Conservation (phyloP, 768 basidiomycete species). For the Pulveroboletus sp. region DNA sequence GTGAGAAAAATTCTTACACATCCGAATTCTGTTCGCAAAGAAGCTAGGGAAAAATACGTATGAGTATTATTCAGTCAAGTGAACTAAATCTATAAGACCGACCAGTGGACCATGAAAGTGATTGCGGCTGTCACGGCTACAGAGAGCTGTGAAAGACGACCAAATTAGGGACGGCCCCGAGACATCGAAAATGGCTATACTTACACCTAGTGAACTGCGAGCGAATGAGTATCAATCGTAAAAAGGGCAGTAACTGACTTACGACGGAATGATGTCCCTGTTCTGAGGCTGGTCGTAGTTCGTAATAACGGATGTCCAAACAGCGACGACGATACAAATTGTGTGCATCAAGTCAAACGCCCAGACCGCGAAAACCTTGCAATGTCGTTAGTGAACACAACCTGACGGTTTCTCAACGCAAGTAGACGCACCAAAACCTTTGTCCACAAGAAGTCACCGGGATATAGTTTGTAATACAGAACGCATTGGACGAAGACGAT, state of each 20-base stretch:
- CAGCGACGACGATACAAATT: slow-evolving; percentile 20
- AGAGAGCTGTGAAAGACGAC: slow-evolving; percentile 21
- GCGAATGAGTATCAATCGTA: neutral
- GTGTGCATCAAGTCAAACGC: slow-evolving; percentile 29
- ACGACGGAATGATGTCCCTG: slow-evolving; percentile 31
- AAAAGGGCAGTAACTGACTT: neutral
- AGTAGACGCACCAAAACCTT: slow-evolving; percentile 24
- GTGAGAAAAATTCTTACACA: slow-evolving; percentile 19
- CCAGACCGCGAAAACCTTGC: slow-evolving; percentile 30
- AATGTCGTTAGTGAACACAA: neutral
- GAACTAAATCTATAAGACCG: neutral
- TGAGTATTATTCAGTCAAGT: neutral
- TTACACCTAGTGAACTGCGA: slow-evolving; percentile 28
- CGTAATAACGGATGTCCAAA: slow-evolving; percentile 28
- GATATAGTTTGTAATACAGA: slow-evolving; percentile 32
- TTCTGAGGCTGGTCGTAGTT: slow-evolving; percentile 22
- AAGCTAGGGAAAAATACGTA: slow-evolving; percentile 13
- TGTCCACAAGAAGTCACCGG: slow-evolving; percentile 23
- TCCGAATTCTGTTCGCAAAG: slow-evolving; percentile 34
- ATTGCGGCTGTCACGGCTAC: slow-evolving; percentile 30
- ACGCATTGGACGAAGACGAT: slow-evolving; percentile 31
- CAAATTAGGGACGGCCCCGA: neutral
- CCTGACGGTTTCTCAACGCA: neutral
- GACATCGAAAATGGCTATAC: neutral
- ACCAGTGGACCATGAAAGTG: slow-evolving; percentile 36